Base-by-base conservation (phyloP, 441 rosid species). In the Codiaeum variegatum region DNA sequence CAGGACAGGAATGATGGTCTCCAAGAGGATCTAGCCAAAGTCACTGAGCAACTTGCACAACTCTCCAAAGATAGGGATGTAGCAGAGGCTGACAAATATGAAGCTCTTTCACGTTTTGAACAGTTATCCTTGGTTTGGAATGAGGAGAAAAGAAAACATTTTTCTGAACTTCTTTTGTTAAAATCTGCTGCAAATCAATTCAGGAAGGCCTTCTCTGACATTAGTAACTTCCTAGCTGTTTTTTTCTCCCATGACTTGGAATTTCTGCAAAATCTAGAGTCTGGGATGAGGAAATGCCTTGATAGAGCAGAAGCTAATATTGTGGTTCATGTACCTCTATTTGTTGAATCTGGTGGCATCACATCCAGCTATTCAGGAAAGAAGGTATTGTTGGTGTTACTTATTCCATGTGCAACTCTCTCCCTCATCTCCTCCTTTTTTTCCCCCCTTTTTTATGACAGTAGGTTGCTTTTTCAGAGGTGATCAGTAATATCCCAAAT, bases 1-100 rank as follows among this genome's bases (percentile, higher is more conserved):
- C 98, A 94, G 82, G 98, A 92, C 81, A 94, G 97, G 87, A 94
- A 97, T 78, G 99, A 94, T 73, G 69, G 80, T 72, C 88, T 96
- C 72, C 99, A 91, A 83, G 99, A 92, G 81, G 95, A 91, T 78
- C 79, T 92, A 77, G 81, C 89, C 71, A 85, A 85, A 73, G 75
- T 76, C 76, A 77, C 83, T 28, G 64, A 64, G 77, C 91, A 91
- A 75, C 83, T 91, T 73, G 62, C 78, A 54, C 90, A 85, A 76
- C 79, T 90, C 73, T 85, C 86, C 71, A 80, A 78, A 76, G 85
- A 79, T 68, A 92, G 85, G 77, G 92, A 90, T 71, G 78, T 52
- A 32, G 83, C 88, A 15, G 97, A 86, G 84, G 80, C 91, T 84
- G 90, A 90, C 69, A 89, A 84, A 78, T 63, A 75, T 74, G 97